A percentile compares a stretch with the other conserved stretches of the same genome.
Conservation (phyloP, 495 filamentous ascomycete genomes). For the Podospora appendiculata region DNA sequence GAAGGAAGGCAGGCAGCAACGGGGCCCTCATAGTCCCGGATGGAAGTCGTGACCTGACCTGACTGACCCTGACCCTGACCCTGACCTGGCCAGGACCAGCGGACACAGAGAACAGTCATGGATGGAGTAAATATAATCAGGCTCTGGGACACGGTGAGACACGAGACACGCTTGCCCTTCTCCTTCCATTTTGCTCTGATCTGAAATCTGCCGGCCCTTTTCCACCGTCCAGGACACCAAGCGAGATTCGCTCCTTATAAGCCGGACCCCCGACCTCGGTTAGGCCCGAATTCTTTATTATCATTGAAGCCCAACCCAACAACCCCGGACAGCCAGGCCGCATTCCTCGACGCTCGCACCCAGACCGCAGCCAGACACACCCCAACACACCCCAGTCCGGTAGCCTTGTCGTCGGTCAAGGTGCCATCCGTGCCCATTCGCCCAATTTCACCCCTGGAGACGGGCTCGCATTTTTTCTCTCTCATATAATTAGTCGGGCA, state of each 20-base stretch:
- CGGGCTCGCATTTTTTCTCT: conserved; percentile 17
- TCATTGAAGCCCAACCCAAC: conserved; percentile 24
- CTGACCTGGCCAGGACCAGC: neutral
- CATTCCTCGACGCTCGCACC: conserved; percentile 4
- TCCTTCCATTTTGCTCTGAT: neutral
- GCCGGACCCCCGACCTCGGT: conserved; percentile 7
- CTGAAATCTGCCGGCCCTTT: neutral
- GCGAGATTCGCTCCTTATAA: conserved; percentile 18
- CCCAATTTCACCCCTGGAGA: conserved; percentile 19
- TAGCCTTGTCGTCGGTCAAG: conserved; percentile 13
- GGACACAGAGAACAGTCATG: neutral
- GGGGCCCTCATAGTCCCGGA: neutral
- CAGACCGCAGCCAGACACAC: too few species aligned
- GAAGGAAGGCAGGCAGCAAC: conserved; percentile 13
- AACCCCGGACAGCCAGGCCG: neutral
- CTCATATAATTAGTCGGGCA: conserved; percentile 30
- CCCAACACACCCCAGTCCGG: neutral
- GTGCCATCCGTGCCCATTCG: conserved; percentile 12
- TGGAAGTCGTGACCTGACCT: neutral
- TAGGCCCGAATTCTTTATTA: conserved; percentile 6
- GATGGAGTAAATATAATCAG: conserved; percentile 8
- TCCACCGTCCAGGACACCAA: conserved; percentile 3
- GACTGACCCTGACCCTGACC: neutral
- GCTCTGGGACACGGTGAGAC: conserved; percentile 1
- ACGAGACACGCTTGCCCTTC: neutral